These are phyloP conservation scores for Pulicaria dysenterica DNA, from an alignment of 129 eudicot genomes.

Conservation along the genomic window DNA sequence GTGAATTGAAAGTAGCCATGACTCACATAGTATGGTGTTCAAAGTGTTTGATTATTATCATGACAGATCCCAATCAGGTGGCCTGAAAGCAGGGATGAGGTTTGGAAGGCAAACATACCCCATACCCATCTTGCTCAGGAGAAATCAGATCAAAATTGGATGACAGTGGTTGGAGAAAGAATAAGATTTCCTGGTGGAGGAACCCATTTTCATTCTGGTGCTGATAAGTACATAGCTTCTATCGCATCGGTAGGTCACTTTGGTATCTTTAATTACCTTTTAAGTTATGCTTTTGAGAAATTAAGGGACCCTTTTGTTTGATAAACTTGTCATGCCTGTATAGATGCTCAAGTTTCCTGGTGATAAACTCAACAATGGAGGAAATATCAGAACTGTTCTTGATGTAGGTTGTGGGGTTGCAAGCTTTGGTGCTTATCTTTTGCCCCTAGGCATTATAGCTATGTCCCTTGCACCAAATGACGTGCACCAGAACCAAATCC, in stretches of 20 bases:
- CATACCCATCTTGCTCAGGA: conserved; percentile 88
- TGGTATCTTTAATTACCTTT: not conserved
- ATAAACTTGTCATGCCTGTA: conserved; percentile 13
- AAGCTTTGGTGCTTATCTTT: conserved; percentile 88
- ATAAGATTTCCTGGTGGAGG: conserved; percentile 94
- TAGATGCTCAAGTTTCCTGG: conserved; percentile 89
- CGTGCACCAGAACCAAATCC: conserved; percentile 88
- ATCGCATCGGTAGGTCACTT: conserved; percentile 62
- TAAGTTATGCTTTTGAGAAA: not conserved
- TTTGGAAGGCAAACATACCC: conserved; percentile 93
- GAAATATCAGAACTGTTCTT: conserved; percentile 74
- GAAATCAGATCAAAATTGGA: conserved; percentile 94
- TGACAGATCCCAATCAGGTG: conserved; percentile 87
- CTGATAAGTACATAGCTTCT: conserved; percentile 74
- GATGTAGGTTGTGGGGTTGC: conserved; percentile 92
- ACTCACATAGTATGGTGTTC: not conserved
- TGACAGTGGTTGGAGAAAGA: conserved; percentile 73
- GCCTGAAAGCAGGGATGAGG: conserved; percentile 92
- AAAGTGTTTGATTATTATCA: conserved; percentile 24
- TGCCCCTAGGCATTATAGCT: conserved; percentile 67
- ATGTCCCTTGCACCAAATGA: conserved; percentile 92
- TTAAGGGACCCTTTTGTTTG: not conserved
- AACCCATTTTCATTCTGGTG: conserved; percentile 89
- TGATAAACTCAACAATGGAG: conserved; percentile 72
- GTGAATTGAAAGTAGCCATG: not conserved